Evolutionary conservation across 306 rosid species (phyloP).

Genomic region (Ceratonia siliqua): DNA sequence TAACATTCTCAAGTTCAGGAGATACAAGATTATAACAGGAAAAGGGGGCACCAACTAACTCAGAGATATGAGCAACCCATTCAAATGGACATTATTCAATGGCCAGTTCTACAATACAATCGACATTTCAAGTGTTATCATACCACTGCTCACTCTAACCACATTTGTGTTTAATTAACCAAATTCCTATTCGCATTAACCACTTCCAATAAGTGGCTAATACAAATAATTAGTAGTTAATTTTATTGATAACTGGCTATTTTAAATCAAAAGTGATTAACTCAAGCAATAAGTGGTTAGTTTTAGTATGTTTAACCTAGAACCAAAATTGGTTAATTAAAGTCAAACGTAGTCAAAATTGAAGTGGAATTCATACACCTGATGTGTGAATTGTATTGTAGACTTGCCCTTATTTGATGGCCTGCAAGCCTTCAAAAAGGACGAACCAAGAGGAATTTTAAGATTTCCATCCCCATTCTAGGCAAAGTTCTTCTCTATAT

Average conservation of each 20-base stretch:
- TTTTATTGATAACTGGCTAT: not conserved
- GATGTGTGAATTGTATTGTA: not conserved
- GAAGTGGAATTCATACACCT: not conserved
- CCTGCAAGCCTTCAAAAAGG: not conserved
- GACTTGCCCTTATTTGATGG: not conserved
- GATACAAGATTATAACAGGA: not conserved
- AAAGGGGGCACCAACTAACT: not conserved
- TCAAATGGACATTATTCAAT: not conserved
- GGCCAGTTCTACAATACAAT: not conserved
- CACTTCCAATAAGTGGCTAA: not conserved
- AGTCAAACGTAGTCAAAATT: not conserved
- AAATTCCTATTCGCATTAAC: not conserved
- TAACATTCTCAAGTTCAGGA: slow-evolving; percentile 9
- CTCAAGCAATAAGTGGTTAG: not conserved
- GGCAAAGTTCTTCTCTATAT: not conserved
- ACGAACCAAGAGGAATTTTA: not conserved
- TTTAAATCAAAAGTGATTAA: no score
- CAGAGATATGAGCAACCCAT: not conserved
- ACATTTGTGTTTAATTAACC: not conserved
- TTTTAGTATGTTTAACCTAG: not conserved
- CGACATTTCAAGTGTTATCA: not conserved
- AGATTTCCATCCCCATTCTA: not conserved
- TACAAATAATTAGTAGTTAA: not conserved
- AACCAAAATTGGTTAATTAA: not conserved
- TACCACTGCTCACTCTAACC: not conserved